Conservation (phyloP, 2,329 filamentous ascomycete species). For the Penicillium janthinellum region DNA sequence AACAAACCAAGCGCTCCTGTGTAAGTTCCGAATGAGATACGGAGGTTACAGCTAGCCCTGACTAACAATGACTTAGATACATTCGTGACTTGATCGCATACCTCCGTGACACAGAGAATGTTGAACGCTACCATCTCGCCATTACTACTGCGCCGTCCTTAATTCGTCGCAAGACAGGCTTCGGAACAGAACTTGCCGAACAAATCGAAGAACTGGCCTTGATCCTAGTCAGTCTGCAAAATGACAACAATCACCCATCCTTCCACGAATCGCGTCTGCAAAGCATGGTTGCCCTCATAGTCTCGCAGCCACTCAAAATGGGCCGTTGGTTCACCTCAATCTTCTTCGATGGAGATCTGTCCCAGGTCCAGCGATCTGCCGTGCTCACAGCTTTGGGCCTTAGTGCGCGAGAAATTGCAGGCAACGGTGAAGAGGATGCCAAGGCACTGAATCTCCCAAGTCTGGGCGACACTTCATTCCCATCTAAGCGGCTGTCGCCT, state of each 20-base stretch:
- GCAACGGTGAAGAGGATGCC: conserved; percentile 63
- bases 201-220: conserved; percentile 80
- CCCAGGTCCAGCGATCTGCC: conserved; percentile 77
- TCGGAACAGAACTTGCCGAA: conserved; percentile 83
- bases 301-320: conserved; percentile 75
- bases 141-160: conserved; percentile 74
- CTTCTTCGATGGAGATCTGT: conserved; percentile 92
- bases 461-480: conserved; percentile 60
- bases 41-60: not conserved
- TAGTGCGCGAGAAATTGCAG: conserved; percentile 79
- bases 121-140: conserved; percentile 80
- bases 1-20: conserved; percentile 84
- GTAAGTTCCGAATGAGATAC: conserved; percentile 36
- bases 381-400: conserved; percentile 82
- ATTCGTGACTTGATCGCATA: conserved; percentile 80
- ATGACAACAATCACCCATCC: conserved; percentile 77
- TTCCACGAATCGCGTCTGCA: conserved; percentile 77
- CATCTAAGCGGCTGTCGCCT: conserved; percentile 76
- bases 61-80: conserved; percentile 54
- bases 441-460: conserved; percentile 36
- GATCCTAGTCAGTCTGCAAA: conserved; percentile 75
- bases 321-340: conserved; percentile 80
- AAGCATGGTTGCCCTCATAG: conserved; percentile 77
- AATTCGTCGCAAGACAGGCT: conserved; percentile 84
- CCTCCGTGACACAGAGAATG: conserved; percentile 77